A percentile compares a stretch with the other conserved stretches of the same genome.
phyloP scores from a whole-genome alignment of 176 grass and related monocot species.

The Oropetium thomaeum region DNA sequence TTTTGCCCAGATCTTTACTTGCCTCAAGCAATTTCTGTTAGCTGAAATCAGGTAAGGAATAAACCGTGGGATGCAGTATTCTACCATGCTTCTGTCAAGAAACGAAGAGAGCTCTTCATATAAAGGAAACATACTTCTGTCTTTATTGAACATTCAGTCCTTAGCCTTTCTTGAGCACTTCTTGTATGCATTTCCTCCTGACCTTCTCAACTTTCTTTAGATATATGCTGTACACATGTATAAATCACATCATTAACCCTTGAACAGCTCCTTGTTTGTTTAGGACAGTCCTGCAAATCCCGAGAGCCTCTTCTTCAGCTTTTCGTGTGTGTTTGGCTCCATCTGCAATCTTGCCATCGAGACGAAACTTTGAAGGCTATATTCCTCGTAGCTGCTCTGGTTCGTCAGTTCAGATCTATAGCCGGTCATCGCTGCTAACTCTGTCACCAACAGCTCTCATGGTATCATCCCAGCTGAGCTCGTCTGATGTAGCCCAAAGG shows the following conservation, averaged over 20 bases:
- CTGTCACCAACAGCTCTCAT: slow-evolving; percentile 42
- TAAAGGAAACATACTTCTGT: slow-evolving; percentile 40
- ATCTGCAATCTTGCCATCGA: slow-evolving; percentile 48
- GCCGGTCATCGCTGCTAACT: slow-evolving; percentile 35
- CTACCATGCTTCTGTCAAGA: slow-evolving; percentile 21
- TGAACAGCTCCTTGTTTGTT: slow-evolving; percentile 56
- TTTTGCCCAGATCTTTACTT: slow-evolving; percentile 31
- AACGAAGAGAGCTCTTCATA: slow-evolving; percentile 35
- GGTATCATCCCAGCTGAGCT: slow-evolving; percentile 50
- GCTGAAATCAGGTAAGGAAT: slow-evolving; percentile 51
- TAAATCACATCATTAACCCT: slow-evolving; percentile 34
- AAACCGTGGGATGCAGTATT: slow-evolving; percentile 33
- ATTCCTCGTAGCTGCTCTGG: slow-evolving; percentile 66
- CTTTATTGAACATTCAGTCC: slow-evolving; percentile 24
- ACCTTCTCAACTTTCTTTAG: slow-evolving; percentile 3
- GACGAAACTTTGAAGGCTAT: slow-evolving; percentile 67
- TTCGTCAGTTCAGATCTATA: slow-evolving; percentile 48
- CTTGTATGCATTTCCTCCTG: slow-evolving; percentile 22
- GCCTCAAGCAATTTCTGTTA: slow-evolving; percentile 32
- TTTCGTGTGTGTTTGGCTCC: slow-evolving; percentile 16
- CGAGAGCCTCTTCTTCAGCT: slow-evolving; percentile 26
- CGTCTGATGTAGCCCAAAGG: slow-evolving; percentile 64
- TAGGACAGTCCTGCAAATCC: slow-evolving; percentile 44
- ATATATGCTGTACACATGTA: slow-evolving; percentile 7
- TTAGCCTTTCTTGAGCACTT: slow-evolving; percentile 42